A percentile compares a stretch with the other conserved stretches of the same genome.
phyloP scores from a whole-genome alignment of 2,329 filamentous ascomycete species.

The Cercospora sp. region DNA sequence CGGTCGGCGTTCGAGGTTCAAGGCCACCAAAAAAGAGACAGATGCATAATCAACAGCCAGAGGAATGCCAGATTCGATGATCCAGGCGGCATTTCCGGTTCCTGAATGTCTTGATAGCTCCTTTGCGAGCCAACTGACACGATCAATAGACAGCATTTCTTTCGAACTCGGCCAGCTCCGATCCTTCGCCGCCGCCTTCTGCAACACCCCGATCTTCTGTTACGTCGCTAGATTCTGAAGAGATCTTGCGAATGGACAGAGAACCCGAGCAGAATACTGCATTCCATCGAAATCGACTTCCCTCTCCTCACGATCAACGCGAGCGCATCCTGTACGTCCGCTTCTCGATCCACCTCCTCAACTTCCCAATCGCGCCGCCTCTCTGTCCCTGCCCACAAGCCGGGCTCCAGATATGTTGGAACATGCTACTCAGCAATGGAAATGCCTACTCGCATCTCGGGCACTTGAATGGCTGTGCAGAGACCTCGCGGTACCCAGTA shows the following conservation, averaged over 20 bases:
- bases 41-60: conserved; percentile 3
- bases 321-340: neutral
- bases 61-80: conserved; percentile 1
- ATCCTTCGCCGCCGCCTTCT: neutral
- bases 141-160: neutral
- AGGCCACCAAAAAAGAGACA: neutral
- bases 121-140: neutral
- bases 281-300: neutral
- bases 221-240: neutral
- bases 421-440: conserved; percentile 12
- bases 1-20: neutral
- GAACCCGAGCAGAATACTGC: neutral
- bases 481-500: conserved; percentile 1
- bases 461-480: conserved; percentile 13
- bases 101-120: neutral
- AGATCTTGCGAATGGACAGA: neutral
- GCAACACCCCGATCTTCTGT: neutral
- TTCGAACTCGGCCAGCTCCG: neutral
- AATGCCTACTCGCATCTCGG: conserved; percentile 9
- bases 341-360: conserved; percentile 17
- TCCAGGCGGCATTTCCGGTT: neutral
- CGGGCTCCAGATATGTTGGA: conserved; percentile 16
- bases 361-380: conserved; percentile 13
- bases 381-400: conserved; percentile 12
- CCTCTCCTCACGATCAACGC: neutral